A percentile compares a stretch with the other conserved stretches of the same genome.
phyloP scores from a whole-genome alignment of 768 basidiomycete genomes.

The Lentinula lateritia region DNA sequence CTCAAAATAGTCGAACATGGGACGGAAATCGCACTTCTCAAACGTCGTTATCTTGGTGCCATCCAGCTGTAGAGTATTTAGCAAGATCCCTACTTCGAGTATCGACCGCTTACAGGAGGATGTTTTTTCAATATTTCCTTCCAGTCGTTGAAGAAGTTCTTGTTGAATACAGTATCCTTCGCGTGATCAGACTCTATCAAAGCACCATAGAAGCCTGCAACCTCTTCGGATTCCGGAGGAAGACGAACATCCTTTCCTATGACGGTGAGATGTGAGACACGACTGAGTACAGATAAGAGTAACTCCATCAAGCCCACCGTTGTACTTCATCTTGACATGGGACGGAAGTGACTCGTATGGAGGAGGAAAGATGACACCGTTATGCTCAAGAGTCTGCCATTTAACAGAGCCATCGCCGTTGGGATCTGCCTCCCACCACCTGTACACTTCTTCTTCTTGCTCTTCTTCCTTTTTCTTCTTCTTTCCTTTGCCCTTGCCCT shows the following conservation, averaged over 20 bases:
- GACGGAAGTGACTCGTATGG: conserved; percentile 84
- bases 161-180: conserved; percentile 80
- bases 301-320: conserved; percentile 49
- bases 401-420: conserved; percentile 76
- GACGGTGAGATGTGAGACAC: background rate
- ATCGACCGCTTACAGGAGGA: conserved; percentile 65
- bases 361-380: conserved; percentile 93
- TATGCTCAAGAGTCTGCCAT: conserved; percentile 95
- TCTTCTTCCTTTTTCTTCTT: conserved; percentile 58
- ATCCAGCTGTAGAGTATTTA: conserved; percentile 43
- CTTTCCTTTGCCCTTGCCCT: conserved; percentile 30
- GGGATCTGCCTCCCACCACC: conserved; percentile 83
- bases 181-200: conserved; percentile 92
- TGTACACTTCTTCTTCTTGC: conserved; percentile 69
- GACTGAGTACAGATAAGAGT: background rate
- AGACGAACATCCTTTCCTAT: conserved; percentile 76
- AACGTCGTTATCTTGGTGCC: conserved; percentile 71
- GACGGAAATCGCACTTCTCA: conserved; percentile 86
- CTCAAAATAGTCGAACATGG: conserved; percentile 92
- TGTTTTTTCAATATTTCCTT: conserved; percentile 66
- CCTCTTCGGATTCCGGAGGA: conserved; percentile 86
- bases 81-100: background rate
- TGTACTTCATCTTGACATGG: conserved; percentile 89
- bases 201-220: conserved; percentile 93
- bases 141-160: conserved; percentile 96